phyloP scores from a whole-genome alignment of 306 rosid genomes.

The Glycine tomentella region DNA sequence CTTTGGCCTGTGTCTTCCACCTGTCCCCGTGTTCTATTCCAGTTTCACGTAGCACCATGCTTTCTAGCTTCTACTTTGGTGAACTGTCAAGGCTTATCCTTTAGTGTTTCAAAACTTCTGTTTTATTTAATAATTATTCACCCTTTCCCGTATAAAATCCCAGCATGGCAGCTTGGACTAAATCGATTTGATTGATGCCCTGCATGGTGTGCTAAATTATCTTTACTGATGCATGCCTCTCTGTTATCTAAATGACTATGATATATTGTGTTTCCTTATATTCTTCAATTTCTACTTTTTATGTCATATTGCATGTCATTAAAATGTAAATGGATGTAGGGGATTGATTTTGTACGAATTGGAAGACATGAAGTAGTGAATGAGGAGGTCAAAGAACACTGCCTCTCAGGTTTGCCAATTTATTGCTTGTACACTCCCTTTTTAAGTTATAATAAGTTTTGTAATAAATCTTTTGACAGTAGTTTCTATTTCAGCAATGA shows the following conservation, averaged over 20 bases:
- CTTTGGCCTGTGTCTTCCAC: background rate
- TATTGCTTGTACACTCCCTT: slow-evolving; percentile 21
- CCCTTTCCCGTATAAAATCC: background rate
- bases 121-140: background rate
- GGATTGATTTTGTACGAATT: slow-evolving; percentile 84
- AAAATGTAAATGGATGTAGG: slow-evolving; percentile 60
- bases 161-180: background rate
- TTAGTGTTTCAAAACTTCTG: background rate
- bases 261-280: background rate
- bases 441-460: slow-evolving; percentile 35
- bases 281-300: slow-evolving; percentile 21
- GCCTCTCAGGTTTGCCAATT: slow-evolving; percentile 78
- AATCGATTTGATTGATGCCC: background rate
- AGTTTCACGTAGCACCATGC: background rate
- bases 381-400: slow-evolving; percentile 78
- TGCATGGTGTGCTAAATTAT: slow-evolving; percentile 19
- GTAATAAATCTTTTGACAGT: slow-evolving; percentile 45
- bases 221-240: slow-evolving; percentile 24
- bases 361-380: slow-evolving; percentile 87
- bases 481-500: slow-evolving; percentile 63
- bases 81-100: background rate
- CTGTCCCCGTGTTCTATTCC: background rate
- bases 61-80: background rate
- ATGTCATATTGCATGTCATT: slow-evolving; percentile 22
- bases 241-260: slow-evolving; percentile 19